Evolutionary conservation across 345 rosid genomes (phyloP), one percentile per base, ranked within the genome.

Genomic region (Citrus maxima): DNA sequence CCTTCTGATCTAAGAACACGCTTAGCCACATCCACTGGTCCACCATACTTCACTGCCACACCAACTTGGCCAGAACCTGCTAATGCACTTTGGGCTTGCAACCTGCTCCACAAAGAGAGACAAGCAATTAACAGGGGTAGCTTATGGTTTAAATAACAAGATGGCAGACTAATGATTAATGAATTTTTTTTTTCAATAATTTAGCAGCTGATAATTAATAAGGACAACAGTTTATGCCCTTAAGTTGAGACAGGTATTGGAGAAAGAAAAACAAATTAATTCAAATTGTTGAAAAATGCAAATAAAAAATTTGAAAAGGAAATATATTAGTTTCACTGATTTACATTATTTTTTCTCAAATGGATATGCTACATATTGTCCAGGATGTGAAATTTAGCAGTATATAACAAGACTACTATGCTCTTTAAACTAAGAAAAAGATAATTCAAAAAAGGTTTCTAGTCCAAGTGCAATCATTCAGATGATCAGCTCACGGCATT

Each of bases 1-100:
- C 98, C 98, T 90, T 94, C 99, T 19, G 94, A 89, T 75, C 87
- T 84, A 22, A 97, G 88, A 40, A 97, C 99, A 73, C 87, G 95
- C 84, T 87, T 91, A 5, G 98, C 97, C 70, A 97, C 99, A 22
- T 97, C 99, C 90, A 94, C 90, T 27, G 99, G 99, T 61, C 99
- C 99, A 49, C 90, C 87, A 73, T 94, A 97, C 86, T 89, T 93
- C 76, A 93, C 87, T 4, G 97, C 91, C 75, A 82, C 88, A 61
- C 80, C 73, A 55, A 86, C 90, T 24, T 92, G 67, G 65, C 88
- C 84, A 49, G 92, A 38, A 7, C 82, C 54, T n/a, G 90, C 95
- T 80, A 89, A 13, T 63, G 89, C 90, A 80, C 98, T 90, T 84
- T 94, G 98, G 35, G 99, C 99, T 88, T 97, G 99, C 86, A 97